phyloP scores from a whole-genome alignment of 768 basidiomycete species.

The Amanita rubescens region DNA sequence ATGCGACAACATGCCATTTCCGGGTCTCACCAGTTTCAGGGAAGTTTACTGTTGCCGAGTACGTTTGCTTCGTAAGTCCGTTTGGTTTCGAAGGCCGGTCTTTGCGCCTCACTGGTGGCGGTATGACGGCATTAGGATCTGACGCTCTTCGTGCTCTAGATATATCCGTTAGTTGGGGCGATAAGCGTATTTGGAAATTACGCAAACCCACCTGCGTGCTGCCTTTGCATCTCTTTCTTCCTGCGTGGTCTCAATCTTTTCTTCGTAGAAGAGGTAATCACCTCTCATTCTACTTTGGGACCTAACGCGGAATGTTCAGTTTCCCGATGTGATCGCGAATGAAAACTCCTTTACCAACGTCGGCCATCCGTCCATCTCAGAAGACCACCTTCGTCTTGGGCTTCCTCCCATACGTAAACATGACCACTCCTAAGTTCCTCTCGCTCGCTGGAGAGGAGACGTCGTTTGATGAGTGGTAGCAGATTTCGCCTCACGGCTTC shows the following conservation, averaged over 20 bases:
- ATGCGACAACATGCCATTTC: conserved; percentile 83
- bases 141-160: conserved; percentile 50
- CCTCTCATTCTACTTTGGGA: conserved; percentile 82
- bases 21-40: conserved; percentile 49
- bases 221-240: conserved; percentile 77
- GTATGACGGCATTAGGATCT: conserved; percentile 50
- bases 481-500: conserved; percentile 69
- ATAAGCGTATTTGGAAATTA: conserved; percentile 12
- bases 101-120: conserved; percentile 60
- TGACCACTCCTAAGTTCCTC: conserved; percentile 67
- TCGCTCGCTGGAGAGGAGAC: conserved; percentile 62
- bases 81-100: conserved; percentile 73
- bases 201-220: conserved; percentile 53
- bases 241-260: conserved; percentile 73
- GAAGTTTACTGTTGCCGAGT: conserved; percentile 67
- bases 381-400: conserved; percentile 62
- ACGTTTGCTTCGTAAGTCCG: conserved; percentile 83
- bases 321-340: neutral
- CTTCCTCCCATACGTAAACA: conserved; percentile 83
- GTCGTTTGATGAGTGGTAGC: conserved; percentile 63
- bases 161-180: conserved; percentile 6
- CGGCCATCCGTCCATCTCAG: conserved; percentile 80
- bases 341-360: conserved; percentile 48
- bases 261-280: conserved; percentile 79
- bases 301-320: conserved; percentile 30